Base-by-base conservation (phyloP, 2,329 filamentous ascomycete species). In the Thelonectria discophora region DNA sequence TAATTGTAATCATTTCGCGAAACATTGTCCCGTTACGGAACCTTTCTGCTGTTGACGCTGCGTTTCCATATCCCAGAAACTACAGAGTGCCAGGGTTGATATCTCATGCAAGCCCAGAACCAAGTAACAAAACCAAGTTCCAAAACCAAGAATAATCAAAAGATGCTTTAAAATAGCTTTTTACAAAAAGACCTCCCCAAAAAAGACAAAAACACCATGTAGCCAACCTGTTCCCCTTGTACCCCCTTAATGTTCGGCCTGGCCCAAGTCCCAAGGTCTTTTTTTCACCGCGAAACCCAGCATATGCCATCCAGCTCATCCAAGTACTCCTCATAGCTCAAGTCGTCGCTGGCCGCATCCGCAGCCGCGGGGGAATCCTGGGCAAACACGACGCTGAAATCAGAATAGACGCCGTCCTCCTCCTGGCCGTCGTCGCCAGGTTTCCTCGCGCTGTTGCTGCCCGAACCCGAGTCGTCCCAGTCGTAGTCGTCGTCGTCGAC, bases 221-320 rank as follows among this genome's bases (percentile, higher is more conserved):
- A 32, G 7, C 30, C 8, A 34, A 34, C 32, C 32, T 11, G 9
- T 34, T 11, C 32, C 24, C 24, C 24, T 24, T 18, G n/a, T 12
- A n/a, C 4, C 3, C 12, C 39, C 39, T 42, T 15, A 42, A 3
- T 4, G 3, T n/a, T 42, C 39, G 39, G 39, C 11, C 39, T n/a
- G 15, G 17, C n/a, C 18, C 18, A n/a, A 7, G 7, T 43, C n/a
- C 34, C 48, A 18, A 47, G 12, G 27, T 18, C n/a, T 51, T 30
- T n/a, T n/a, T n/a, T 21, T 58, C 70, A 72, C 60, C 69, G 65
- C 37, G 68, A 70, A 62, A 76, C 73, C 77, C 82, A 85, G 7
- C 81, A 80, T 62, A 86, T 84, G 10, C 83, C 84, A 63, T 86
- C 84, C 62, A 86, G 69, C 62, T 85, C 83, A 65, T 86, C 84